Evolutionary conservation across 148 eudicot genomes (phyloP).

Genomic region (Cornus kousa): DNA sequence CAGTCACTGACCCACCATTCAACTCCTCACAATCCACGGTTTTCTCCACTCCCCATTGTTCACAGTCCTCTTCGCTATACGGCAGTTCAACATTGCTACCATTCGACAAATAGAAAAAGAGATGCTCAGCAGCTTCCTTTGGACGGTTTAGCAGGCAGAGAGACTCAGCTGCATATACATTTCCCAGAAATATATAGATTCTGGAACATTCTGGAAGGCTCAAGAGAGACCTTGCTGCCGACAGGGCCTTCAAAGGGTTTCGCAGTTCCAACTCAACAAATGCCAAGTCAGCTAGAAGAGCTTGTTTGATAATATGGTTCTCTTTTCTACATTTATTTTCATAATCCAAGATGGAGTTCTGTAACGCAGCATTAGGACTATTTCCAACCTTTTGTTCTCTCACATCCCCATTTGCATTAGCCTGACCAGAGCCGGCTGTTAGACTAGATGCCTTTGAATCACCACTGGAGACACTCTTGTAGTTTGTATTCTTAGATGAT

Average conservation of each 20-base stretch:
- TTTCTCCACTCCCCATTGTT: conserved; percentile 55
- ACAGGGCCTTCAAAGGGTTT: conserved; percentile 67
- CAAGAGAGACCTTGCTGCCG: conserved; percentile 58
- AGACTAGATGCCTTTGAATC: conserved; percentile 46
- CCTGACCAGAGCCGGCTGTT: conserved; percentile 41
- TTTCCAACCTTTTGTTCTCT: conserved; percentile 59
- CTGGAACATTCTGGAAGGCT: conserved; percentile 62
- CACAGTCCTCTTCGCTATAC: conserved; percentile 71
- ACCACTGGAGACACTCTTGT: conserved; percentile 31
- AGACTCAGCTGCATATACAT: conserved; percentile 85
- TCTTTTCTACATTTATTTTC: conserved; percentile 60
- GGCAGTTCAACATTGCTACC: conserved; percentile 54
- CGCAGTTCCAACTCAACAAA: conserved; percentile 76
- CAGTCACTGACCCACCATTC: conserved; percentile 25
- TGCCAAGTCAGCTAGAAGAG: conserved; percentile 70
- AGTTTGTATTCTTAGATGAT: conserved; percentile 24
- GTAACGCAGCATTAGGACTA: conserved; percentile 30
- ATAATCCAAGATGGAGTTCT: conserved; percentile 47
- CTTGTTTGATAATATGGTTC: conserved; percentile 71
- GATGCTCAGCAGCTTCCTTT: conserved; percentile 81
- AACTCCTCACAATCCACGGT: conserved; percentile 55
- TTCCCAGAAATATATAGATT: conserved; percentile 58
- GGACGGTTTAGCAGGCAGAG: conserved; percentile 76
- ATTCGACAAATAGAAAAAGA: conserved; percentile 49
- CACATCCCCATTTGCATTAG: conserved; percentile 65